phyloP scores from a whole-genome alignment of 371 early-diverging fungal genomes.

The Mortierella sp. region DNA sequence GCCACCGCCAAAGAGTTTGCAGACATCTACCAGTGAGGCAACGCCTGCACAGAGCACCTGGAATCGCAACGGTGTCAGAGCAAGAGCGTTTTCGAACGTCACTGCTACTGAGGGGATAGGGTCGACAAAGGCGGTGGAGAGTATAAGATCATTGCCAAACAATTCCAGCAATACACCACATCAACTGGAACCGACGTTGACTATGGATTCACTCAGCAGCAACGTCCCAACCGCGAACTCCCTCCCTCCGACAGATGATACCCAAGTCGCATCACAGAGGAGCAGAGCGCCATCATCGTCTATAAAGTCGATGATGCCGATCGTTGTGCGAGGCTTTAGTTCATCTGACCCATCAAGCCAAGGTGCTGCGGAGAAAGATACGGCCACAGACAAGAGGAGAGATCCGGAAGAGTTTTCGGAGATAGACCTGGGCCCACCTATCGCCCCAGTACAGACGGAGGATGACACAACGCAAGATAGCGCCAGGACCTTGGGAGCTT shows the following conservation, averaged over 20 bases:
- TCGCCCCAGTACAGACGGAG: not conserved
- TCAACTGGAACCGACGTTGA: conserved; percentile 5
- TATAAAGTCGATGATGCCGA: not conserved
- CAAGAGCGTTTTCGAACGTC: not conserved
- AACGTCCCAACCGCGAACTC: not conserved
- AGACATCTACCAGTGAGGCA: not conserved
- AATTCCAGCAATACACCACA: not conserved
- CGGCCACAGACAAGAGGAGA: not conserved
- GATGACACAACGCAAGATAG: too few relatives aligned
- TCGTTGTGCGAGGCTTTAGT: conserved; percentile 36
- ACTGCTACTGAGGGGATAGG: not conserved
- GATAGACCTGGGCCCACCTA: conserved; percentile 1
- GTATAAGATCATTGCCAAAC: not conserved
- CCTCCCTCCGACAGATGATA: not conserved
- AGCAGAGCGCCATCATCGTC: not conserved
- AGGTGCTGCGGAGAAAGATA: not conserved
- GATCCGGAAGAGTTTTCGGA: conserved; percentile 4
- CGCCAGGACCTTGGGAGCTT: too few relatives aligned
- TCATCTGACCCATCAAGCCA: conserved; percentile 2
- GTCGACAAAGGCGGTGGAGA: not conserved
- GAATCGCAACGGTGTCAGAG: not conserved
- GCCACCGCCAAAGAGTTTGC: not conserved
- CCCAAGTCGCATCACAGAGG: not conserved
- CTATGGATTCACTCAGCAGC: not conserved
- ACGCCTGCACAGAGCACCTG: not conserved